Evolutionary conservation across 805 yeast species (phyloP).

Genomic region (Wickerhamomyces mucosus): DNA sequence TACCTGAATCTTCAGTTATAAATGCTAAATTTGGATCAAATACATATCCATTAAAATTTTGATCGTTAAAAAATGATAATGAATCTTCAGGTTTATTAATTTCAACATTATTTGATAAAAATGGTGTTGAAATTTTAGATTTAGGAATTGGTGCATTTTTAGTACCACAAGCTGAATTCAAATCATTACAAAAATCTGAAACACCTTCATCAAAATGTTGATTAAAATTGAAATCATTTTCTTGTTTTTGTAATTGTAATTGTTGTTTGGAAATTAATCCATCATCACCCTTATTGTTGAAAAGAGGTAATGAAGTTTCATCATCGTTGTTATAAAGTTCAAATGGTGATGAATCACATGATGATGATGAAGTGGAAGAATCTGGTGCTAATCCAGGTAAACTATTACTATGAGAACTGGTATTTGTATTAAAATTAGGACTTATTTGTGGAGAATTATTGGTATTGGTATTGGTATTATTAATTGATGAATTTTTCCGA

Average conservation of each 20-base stretch:
- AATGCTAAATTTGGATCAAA: constrained; percentile 51
- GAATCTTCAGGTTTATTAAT: constrained; percentile 27
- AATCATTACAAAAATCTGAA: constrained; percentile 63
- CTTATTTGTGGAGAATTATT: constrained; percentile 1
- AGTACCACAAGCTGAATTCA: constrained; percentile 79
- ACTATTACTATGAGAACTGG: constrained; percentile 2
- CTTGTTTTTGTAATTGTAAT: constrained; percentile 1
- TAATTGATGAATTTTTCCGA: constrained; percentile 13
- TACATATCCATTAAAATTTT: constrained; percentile 1
- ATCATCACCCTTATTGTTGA: constrained; percentile 4
- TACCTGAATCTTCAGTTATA: constrained; percentile 11
- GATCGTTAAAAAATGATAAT: constrained; percentile 34
- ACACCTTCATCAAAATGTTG: constrained; percentile 59
- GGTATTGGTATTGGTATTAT: constrained; percentile 1
- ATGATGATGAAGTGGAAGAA: constrained; percentile 17
- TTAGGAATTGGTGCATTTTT: constrained; percentile 58
- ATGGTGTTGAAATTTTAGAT: constrained; percentile 9
- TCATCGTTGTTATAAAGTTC: constrained; percentile 20
- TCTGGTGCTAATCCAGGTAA: constrained; percentile 20
- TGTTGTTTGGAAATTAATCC: constrained; percentile 1
- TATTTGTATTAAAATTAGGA: constrained; percentile 5
- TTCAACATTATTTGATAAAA: not conserved
- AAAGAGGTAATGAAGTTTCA: constrained; percentile 11
- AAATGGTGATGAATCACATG: constrained; percentile 19
- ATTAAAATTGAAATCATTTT: constrained; percentile 25